Evolutionary conservation across 73 alveolate genomes (phyloP), one percentile per base, ranked within the genome.

Genomic region (Uronychia binucleata): DNA sequence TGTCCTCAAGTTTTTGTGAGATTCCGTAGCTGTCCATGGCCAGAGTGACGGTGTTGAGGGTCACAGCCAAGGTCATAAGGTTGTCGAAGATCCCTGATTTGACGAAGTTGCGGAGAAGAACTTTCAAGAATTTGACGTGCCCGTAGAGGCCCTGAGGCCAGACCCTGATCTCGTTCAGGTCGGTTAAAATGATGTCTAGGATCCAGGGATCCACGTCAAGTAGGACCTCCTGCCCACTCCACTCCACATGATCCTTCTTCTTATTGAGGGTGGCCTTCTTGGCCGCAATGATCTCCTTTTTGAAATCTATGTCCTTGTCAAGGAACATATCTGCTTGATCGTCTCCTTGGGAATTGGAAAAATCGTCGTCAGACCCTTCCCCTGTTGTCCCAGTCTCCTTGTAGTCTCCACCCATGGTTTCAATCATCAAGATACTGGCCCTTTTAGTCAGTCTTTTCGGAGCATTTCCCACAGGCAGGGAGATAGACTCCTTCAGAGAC

Each of bases 21-120:
- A 92, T 81, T 8, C 96, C 95, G 75, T 95, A 93, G 26, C 98
- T 96, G 90, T 96, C 99, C 8, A 98, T 59, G 30, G 99, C 97
- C 86, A 98, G 90, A n/a, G 93, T 93, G 0, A 97, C 92, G 0
- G 99, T 95, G 81, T 98, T 98, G 25, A 88, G 89, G 31, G 92
- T 35, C 1, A 98, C 99, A 26, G 97, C 94, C 0, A 88, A 34
- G 32, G 93, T 92, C 92, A 94, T 93, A 26, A 78, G 32, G 80
- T 88, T 88, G 28, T 88, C 94, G 33, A 88, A 83, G 31, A 83
- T n/a, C n/a, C n/a, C n/a, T n/a, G n/a, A n/a, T n/a, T n/a, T n/a
- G n/a, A n/a, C n/a, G n/a, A n/a, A n/a, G n/a, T n/a, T n/a, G n/a
- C n/a, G n/a, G n/a, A n/a, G n/a, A n/a, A n/a, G n/a, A n/a, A n/a